Evolutionary conservation across 2,329 filamentous ascomycete species (phyloP), one percentile per base, ranked within the genome.

Genomic region (Diaporthe velutina): DNA sequence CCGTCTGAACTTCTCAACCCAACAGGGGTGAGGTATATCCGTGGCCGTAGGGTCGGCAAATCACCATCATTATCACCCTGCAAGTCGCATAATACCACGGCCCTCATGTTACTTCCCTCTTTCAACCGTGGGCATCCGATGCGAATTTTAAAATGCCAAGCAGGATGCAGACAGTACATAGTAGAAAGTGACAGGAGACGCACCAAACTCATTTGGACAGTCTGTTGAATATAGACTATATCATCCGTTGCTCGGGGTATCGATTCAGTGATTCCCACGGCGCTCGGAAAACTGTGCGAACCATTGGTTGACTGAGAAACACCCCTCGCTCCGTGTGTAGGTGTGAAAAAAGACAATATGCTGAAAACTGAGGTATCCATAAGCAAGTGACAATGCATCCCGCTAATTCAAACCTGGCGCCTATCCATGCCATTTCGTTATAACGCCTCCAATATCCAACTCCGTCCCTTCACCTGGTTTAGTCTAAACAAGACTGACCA

Each of bases 141-240:
- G 64, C 48, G 48, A 68, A n/a, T n/a, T n/a, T n/a, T n/a, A n/a
- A n/a, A n/a, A 68, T 52, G 33, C 30, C 48, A 54, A 52, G 64
- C 48, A 8, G n/a, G n/a, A 52, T 4, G 15, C 12, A 35, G 15
- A 30, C 52, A 17, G 25, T 9, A 38, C n/a, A n/a, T n/a, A n/a
- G n/a, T n/a, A 38, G 8, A 22, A 13, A 25, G 13, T 48, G 19
- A 19, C 45, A 25, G 12, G 22, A 3, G 45, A 52, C 17, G 48
- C 30, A 52, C 45, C 17, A 52, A 8, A 50, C 25, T 38, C 48
- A 68, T 30, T 40, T 68, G 33, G 33, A 64, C 60, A 64, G 17
- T 30, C 35, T 5, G 12, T 40, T 22, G 10, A 45, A 0, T 33
- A 13, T 33, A 10, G 40, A 30, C 33, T 68, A 25, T 10, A 40